phyloP scores from a whole-genome alignment of 1,284 basidiomycete species.

The Fomes fomentarius region DNA sequence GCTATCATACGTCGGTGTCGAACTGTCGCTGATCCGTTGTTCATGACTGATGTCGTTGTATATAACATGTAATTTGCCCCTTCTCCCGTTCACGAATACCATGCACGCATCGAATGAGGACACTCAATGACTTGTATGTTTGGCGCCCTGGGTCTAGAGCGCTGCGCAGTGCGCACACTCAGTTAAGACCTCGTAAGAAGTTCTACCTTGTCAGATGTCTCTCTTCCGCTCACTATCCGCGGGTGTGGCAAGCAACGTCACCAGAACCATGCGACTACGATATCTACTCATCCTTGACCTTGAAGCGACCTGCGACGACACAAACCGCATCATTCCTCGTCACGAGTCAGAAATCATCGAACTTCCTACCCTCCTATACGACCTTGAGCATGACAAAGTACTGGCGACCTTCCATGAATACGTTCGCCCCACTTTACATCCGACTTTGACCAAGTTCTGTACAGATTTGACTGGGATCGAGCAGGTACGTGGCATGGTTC shows the following conservation, averaged over 20 bases:
- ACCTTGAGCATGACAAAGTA: slow-evolving; percentile 32
- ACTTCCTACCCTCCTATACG: slow-evolving; percentile 37
- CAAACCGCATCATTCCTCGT: slow-evolving; percentile 7
- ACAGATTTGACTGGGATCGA: slow-evolving; percentile 39
- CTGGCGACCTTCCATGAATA: slow-evolving; percentile 39
- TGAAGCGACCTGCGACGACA: slow-evolving; percentile 38
- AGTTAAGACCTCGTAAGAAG: too few relatives aligned
- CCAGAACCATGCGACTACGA: slow-evolving; percentile 15
- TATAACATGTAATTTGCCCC: not conserved
- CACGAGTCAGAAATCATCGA: slow-evolving; percentile 37
- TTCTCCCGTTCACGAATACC: not conserved
- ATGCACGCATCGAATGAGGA: not conserved
- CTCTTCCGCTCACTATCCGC: not conserved
- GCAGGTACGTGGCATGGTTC: slow-evolving; percentile 28
- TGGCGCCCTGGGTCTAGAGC: not conserved
- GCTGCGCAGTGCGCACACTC: too few relatives aligned
- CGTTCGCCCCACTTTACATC: slow-evolving; percentile 31
- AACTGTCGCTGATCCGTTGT: too few relatives aligned
- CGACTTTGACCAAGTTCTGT: slow-evolving; percentile 37
- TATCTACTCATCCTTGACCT: slow-evolving; percentile 39
- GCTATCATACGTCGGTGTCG: too few relatives aligned
- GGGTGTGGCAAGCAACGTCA: not conserved
- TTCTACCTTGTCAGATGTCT: too few relatives aligned
- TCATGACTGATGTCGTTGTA: not conserved
- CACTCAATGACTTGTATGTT: too few relatives aligned